Percentiles rank a stretch among this genome's conserved stretches.
Conservation (phyloP, 345 rosid genomes). For the Populus alba region DNA sequence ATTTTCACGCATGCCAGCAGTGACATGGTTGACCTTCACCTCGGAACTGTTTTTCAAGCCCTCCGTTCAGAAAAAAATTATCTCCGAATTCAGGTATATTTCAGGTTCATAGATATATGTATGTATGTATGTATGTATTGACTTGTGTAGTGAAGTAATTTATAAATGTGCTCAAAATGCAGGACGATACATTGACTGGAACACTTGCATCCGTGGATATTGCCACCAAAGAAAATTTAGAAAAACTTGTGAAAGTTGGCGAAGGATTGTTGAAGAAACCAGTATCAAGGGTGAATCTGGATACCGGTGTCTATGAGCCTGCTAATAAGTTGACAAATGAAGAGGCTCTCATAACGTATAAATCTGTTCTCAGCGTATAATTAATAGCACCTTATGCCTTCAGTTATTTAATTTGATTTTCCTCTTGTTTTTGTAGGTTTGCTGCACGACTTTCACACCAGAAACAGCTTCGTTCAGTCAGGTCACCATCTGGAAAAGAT, state of each 20-base stretch:
- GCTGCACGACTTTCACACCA: slow-evolving; percentile 60
- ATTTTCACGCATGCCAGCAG: slow-evolving; percentile 57
- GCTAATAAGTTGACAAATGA: slow-evolving; percentile 38
- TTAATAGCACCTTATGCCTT: background rate
- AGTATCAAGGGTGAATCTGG: slow-evolving; percentile 48
- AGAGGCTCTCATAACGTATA: slow-evolving; percentile 52
- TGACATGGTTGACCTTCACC: slow-evolving; percentile 62
- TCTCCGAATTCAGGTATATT: slow-evolving; percentile 46
- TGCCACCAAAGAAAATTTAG: slow-evolving; percentile 42
- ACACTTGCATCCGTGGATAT: slow-evolving; percentile 52
- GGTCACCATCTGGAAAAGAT: slow-evolving; percentile 27
- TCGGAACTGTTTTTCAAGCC: slow-evolving; percentile 47
- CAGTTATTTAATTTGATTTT: background rate
- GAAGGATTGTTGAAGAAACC: slow-evolving; percentile 48
- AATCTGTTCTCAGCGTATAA: background rate
- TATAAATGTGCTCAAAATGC: background rate
- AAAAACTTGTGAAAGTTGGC: slow-evolving; percentile 44
- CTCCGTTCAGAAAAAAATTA: slow-evolving; percentile 44
- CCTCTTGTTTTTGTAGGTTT: slow-evolving; percentile 28
- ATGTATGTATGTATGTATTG: too few species aligned
- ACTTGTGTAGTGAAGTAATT: too few species aligned
- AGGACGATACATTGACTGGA: slow-evolving; percentile 45
- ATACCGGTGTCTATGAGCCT: slow-evolving; percentile 43
- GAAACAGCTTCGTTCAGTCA: slow-evolving; percentile 42
- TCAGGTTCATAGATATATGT: background rate